Conservation (phyloP, 805 yeast genomes). For the Yarrowia osloensis region DNA sequence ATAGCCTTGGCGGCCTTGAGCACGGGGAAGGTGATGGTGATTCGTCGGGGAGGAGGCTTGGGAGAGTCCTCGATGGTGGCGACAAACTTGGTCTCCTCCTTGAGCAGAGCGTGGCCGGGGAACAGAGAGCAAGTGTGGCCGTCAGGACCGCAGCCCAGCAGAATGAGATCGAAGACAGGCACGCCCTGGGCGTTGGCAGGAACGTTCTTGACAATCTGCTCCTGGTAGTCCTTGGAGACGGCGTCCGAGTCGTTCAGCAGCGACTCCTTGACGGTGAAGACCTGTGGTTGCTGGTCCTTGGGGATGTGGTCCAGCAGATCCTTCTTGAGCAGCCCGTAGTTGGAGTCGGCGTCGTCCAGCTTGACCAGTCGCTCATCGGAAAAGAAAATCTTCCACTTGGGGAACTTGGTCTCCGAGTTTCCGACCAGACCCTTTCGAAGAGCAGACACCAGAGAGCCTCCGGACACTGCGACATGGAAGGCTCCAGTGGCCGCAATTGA, state of each 20-base stretch:
- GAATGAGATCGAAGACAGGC: slow-evolving; percentile 57
- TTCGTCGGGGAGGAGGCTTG: slow-evolving; percentile 91
- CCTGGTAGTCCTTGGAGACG: slow-evolving; percentile 66
- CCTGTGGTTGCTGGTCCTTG: slow-evolving; percentile 54
- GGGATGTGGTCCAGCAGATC: slow-evolving; percentile 55
- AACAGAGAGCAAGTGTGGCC: slow-evolving; percentile 94
- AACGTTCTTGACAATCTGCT: slow-evolving; percentile 54
- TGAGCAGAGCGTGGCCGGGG: slow-evolving; percentile 74
- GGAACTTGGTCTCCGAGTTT: slow-evolving; percentile 46
- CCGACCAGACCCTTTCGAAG: slow-evolving; percentile 64
- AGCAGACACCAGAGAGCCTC: slow-evolving; percentile 85
- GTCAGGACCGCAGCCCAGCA: slow-evolving; percentile 93
- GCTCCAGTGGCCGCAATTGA: slow-evolving; percentile 33
- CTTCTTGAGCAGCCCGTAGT: slow-evolving; percentile 74
- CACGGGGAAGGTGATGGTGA: slow-evolving; percentile 82
- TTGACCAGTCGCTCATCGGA: slow-evolving; percentile 92
- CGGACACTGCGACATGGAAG: slow-evolving; percentile 82
- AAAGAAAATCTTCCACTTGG: slow-evolving; percentile 63
- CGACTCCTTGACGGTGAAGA: slow-evolving; percentile 64
- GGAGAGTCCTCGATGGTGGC: slow-evolving; percentile 80
- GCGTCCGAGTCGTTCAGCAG: slow-evolving; percentile 55
- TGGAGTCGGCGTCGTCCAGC: slow-evolving; percentile 77
- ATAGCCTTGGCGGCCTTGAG: slow-evolving; percentile 56
- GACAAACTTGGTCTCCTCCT: slow-evolving; percentile 55
- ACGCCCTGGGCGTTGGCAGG: slow-evolving; percentile 47